Conservation (phyloP, 768 basidiomycete species). For the Lactarius vividus region DNA sequence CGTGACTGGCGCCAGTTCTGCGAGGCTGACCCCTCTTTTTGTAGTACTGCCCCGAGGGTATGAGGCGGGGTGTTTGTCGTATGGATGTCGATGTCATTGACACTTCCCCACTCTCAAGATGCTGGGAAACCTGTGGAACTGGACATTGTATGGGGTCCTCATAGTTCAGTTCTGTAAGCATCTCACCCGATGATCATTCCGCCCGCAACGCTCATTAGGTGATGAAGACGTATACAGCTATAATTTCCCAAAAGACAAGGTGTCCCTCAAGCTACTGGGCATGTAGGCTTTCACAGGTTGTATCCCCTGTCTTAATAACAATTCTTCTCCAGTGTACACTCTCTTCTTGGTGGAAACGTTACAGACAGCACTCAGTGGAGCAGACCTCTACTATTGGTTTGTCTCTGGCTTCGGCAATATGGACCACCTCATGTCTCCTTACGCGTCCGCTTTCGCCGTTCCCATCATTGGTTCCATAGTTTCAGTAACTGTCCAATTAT, state of each 20-base stretch:
- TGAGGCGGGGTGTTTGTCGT: too few species aligned
- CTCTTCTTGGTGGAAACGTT: slow-evolving; percentile 30
- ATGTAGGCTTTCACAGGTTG: neutral
- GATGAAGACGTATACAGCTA: slow-evolving; percentile 18
- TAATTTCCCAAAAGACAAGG: slow-evolving; percentile 10
- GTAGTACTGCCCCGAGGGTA: neutral
- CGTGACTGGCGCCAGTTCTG: neutral
- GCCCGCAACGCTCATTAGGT: neutral
- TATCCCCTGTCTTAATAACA: neutral
- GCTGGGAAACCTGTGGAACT: slow-evolving; percentile 28
- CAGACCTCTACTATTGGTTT: slow-evolving; percentile 34
- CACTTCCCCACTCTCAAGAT: neutral
- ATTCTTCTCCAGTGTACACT: slow-evolving; percentile 28
- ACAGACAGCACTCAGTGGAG: slow-evolving; percentile 31
- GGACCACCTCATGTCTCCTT: slow-evolving; percentile 23
- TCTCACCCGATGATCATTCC: neutral
- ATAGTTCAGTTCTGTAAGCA: slow-evolving; percentile 34
- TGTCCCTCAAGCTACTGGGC: slow-evolving; percentile 5
- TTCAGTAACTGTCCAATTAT: slow-evolving; percentile 6
- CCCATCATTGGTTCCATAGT: slow-evolving; percentile 21
- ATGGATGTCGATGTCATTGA: too few species aligned
- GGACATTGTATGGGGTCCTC: slow-evolving; percentile 32
- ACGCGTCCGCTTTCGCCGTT: slow-evolving; percentile 31
- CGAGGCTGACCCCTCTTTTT: neutral
- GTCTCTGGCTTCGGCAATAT: slow-evolving; percentile 35